Evolutionary conservation across 495 filamentous ascomycete species (phyloP).

Genomic region (Aspergillus nidulans): DNA sequence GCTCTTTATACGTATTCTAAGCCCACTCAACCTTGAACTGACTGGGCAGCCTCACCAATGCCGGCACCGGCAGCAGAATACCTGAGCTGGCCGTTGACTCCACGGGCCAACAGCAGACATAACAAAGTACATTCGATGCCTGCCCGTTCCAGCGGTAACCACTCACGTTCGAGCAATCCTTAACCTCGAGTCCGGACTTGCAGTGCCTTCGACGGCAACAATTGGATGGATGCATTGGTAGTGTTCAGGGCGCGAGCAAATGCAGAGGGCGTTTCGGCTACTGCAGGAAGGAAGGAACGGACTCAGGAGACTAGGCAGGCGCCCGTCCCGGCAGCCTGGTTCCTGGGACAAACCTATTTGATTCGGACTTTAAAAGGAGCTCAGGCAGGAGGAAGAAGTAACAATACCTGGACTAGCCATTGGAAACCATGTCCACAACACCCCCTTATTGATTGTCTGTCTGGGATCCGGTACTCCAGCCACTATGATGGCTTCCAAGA

Average conservation of each 20-base stretch:
- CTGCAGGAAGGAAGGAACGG: constrained; percentile 8
- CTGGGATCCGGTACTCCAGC: not conserved
- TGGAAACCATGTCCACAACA: not conserved
- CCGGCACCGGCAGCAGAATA: not conserved
- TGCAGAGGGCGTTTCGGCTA: constrained; percentile 1
- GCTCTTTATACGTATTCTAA: constrained; percentile 1
- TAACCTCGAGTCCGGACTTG: not conserved
- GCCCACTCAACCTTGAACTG: not conserved
- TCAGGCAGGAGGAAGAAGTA: too few relatives aligned
- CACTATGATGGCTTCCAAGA: not conserved
- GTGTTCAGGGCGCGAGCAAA: constrained; percentile 1
- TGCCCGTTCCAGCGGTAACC: not conserved
- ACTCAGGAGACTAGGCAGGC: not conserved
- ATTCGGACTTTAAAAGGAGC: not conserved
- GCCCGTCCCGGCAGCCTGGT: constrained; percentile 3
- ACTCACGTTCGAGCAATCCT: not conserved
- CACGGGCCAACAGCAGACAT: not conserved
- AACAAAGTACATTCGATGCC: not conserved
- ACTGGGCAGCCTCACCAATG: not conserved
- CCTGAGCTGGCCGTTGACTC: not conserved
- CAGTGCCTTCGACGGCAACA: not conserved
- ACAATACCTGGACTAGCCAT: not conserved
- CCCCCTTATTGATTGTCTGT: not conserved
- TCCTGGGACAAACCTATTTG: not conserved
- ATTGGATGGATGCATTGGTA: not conserved